Base-by-base conservation (phyloP, 345 rosid species). In the Balakata baccata region DNA sequence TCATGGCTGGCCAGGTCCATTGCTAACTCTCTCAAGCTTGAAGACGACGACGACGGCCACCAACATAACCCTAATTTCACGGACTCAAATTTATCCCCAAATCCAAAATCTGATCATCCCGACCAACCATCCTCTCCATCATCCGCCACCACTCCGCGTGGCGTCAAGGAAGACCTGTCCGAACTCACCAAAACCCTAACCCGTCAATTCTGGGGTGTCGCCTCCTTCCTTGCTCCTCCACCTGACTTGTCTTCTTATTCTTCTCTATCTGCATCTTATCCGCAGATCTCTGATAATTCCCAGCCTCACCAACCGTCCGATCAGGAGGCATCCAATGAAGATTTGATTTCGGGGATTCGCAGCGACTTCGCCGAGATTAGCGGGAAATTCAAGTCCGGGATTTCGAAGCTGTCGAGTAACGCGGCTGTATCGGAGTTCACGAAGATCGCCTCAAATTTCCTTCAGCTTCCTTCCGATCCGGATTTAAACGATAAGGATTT, bases 141-240 rank as follows among this genome's bases (percentile, higher is more conserved):
- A 52, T 58, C 75, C 66, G 53, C 79, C 54, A 53, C 71, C 25
- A 37, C 86, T 7, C 87, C 86, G 0, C 89, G 97, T 22, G 98
- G 97, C 66, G 89, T 92, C 70, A 89, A 88, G 73, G 96, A 89
- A 69, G 99, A 95, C 81, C 84, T 95, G 52, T 83, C 93, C 51
- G 96, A 91, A 84, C 85, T 92, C 68, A 85, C 90, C 20, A 84
- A 89, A 80, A 86, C 93, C 83, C 88, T 95, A 47, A 79, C 87
- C 25, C 91, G 92, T 64, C 92, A 88, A 64, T 85, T 92, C 81
- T 92, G 98, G 74, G 98, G 97, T 38, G 98, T 92, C 20, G 98
- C 99, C 29, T 90, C 92, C 74, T 91, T 95, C 80, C 94, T 92
- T 72, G 93, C 98, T 17, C 97, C 98, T 14, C 86, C 89, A 13